These are phyloP conservation scores for Isoetes taiwanensis DNA, from an alignment of 75 land plant species.

Conservation along the genomic window DNA sequence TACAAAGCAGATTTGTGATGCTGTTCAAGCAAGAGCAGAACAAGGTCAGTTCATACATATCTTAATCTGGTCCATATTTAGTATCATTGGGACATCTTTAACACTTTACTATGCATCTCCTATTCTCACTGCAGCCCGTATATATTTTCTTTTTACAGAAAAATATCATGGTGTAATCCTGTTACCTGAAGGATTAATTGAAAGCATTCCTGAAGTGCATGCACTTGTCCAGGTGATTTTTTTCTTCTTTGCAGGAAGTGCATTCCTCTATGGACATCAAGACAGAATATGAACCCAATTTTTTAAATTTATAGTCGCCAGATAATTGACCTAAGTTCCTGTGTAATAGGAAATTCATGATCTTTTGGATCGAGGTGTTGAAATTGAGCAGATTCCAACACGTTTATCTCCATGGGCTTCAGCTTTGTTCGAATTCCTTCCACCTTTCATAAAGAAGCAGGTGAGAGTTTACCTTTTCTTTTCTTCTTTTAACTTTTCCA, in stretches of 20 bases:
- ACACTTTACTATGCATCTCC: no score
- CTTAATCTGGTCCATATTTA: background rate
- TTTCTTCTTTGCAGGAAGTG: background rate
- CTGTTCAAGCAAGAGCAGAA: slow-evolving; percentile 82
- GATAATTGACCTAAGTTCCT: background rate
- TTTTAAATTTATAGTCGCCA: background rate
- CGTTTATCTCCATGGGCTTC: slow-evolving; percentile 93
- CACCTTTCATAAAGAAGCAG: slow-evolving; percentile 73
- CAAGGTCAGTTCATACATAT: slow-evolving; percentile 37
- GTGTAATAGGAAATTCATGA: slow-evolving; percentile 75
- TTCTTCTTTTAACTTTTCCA: background rate
- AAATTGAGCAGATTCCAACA: slow-evolving; percentile 57
- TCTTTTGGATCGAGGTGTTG: slow-evolving; percentile 51
- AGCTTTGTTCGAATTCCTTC: slow-evolving; percentile 91
- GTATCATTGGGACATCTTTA: background rate
- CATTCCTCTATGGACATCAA: background rate
- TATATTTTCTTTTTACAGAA: slow-evolving; percentile 33
- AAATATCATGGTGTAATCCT: slow-evolving; percentile 95
- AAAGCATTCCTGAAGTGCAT: slow-evolving; percentile 96
- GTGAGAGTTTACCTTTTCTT: slow-evolving; percentile 16
- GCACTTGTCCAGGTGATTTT: slow-evolving; percentile 73
- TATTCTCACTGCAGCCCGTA: no score
- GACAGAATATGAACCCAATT: background rate
- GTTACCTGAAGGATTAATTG: slow-evolving; percentile 93
- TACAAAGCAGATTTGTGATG: slow-evolving; percentile 92